Evolutionary conservation across 495 filamentous ascomycete species (phyloP), one percentile per base, ranked within the genome.

Genomic region (Daldinia decipiens): DNA sequence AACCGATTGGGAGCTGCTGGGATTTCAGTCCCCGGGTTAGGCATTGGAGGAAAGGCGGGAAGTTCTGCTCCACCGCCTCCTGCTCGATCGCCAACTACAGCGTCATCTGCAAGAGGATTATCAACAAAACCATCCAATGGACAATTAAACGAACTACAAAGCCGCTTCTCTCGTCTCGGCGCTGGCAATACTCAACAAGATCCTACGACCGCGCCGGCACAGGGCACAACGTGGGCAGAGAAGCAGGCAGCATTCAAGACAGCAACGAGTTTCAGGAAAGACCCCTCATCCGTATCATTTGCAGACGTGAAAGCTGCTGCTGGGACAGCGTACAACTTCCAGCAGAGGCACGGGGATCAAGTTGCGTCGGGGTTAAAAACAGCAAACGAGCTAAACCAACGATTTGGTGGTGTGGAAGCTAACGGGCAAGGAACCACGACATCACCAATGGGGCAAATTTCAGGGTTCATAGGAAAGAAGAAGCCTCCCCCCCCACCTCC

Each of bases 11-110:
- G 90, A 17, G 86, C 88, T 59, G 90, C 94, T 5, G 95, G 95
- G 3, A 84, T 97, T 47, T 92, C 89, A 0, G 93, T 98, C 2
- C 93, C 95, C 1, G 92, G 86, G 0, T 82, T 97, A 45, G 91
- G 91, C 15, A 96, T 97, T 67, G 89, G 89, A 12, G 74, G 69
- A 21, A 77, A 56, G 45, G 13, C 51, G 15, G 26, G 51, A 11
- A 26, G 51, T 27, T 15, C 51, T 15, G 27, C 40, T 8, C 54
- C 77, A 6, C 59, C 66, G 21, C 55, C 62, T 17, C 67, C 64
- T 43, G 12, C 58, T 32, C 54, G 59, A 59, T 39, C 59, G 62
- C 59, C 75, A 73, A 40, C 67, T 55, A 55, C 66, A 62, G 45
- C 72, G 43, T 40, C 62, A 38, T 34, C 76, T 43, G 27, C 47